phyloP scores from a whole-genome alignment of 257 asterid genomes.

The Gentiana dahurica region DNA sequence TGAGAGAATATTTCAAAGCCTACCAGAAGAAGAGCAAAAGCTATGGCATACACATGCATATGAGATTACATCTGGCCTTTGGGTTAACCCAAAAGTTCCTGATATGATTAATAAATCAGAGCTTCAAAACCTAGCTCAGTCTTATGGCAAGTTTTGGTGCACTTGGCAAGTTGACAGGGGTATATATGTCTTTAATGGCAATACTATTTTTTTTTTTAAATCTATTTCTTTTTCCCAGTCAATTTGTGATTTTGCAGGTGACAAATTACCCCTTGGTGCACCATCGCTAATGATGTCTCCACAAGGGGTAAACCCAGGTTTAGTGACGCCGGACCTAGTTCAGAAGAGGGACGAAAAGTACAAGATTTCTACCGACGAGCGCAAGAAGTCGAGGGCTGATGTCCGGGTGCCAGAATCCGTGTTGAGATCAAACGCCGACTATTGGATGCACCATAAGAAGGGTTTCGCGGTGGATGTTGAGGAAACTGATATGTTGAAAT shows the following conservation, averaged over 20 bases:
- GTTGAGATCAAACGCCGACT: conserved; percentile 33
- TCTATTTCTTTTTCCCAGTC: background rate
- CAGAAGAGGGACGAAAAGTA: conserved; percentile 40
- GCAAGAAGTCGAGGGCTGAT: conserved; percentile 30
- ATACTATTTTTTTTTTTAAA: too few species aligned
- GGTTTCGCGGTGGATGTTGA: conserved; percentile 44
- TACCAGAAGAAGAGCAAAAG: conserved; percentile 66
- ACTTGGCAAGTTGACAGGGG: conserved; percentile 94
- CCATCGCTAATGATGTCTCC: conserved; percentile 81
- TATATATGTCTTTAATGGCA: background rate
- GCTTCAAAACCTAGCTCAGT: conserved; percentile 39
- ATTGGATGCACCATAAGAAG: conserved; percentile 66
- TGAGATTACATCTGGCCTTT: conserved; percentile 67
- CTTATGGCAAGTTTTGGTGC: conserved; percentile 91
- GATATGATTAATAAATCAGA: conserved; percentile 57
- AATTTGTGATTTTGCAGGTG: conserved; percentile 23
- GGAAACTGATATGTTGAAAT: conserved; percentile 35
- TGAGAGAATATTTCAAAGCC: conserved; percentile 35
- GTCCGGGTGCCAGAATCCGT: conserved; percentile 49
- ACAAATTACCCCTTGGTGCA: conserved; percentile 55
- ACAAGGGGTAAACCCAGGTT: conserved; percentile 37
- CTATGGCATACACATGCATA: conserved; percentile 86
- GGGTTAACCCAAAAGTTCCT: conserved; percentile 71
- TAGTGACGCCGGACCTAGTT: conserved; percentile 33
- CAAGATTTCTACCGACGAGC: conserved; percentile 35